Evolutionary conservation across 805 yeast species (phyloP).

Genomic region (Saccharomycopsis sp.): DNA sequence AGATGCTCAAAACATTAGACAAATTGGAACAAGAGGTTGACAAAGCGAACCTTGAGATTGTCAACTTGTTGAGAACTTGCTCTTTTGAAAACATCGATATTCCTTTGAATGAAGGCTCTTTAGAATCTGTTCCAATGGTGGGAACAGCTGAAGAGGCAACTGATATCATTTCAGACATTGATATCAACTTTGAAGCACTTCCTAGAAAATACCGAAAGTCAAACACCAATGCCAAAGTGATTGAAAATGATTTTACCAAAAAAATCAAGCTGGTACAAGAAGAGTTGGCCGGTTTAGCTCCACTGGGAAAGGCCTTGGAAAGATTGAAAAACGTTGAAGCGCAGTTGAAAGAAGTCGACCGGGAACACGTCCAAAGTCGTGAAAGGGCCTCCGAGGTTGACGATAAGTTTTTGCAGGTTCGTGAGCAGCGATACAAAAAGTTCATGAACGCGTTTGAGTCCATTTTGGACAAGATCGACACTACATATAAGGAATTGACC

Average conservation of each 20-base stretch:
- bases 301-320: conserved; percentile 76
- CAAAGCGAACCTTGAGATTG: conserved; percentile 44
- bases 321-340: conserved; percentile 61
- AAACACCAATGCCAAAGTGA: conserved; percentile 23
- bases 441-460: conserved; percentile 74
- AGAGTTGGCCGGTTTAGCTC: conserved; percentile 40
- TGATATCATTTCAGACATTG: conserved; percentile 38
- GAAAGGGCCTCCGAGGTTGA: conserved; percentile 47
- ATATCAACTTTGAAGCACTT: conserved; percentile 45
- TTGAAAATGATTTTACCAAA: conserved; percentile 30
- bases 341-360: conserved; percentile 50
- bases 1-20: conserved; percentile 29
- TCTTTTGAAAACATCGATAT: conserved; percentile 60
- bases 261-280: conserved; percentile 32
- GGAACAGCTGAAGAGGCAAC: conserved; percentile 34
- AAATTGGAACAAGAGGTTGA: conserved; percentile 45
- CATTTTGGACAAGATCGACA: conserved; percentile 62
- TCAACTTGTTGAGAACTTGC: conserved; percentile 57
- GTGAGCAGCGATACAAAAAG: conserved; percentile 44
- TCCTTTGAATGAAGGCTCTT: conserved; percentile 53
- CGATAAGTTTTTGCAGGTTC: conserved; percentile 50
- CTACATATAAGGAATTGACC: conserved; percentile 79
- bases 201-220: conserved; percentile 34
- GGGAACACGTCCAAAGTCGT: conserved; percentile 55
- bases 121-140: conserved; percentile 54